Evolutionary conservation across 148 eudicot species (phyloP).

Genomic region (Rhododendron simsii): DNA sequence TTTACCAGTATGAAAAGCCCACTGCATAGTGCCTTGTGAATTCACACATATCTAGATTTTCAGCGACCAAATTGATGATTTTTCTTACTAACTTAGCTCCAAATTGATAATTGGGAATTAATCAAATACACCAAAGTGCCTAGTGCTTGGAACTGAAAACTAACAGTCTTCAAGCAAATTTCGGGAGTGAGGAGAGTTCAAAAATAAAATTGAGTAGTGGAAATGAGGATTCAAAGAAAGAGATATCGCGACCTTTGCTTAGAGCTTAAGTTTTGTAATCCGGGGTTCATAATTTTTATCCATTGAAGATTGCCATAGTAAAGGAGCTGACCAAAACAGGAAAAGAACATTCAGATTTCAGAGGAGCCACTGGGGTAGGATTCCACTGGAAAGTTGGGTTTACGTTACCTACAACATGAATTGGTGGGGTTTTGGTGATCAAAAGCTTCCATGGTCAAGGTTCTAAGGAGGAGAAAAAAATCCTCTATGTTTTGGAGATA

Average conservation of each 20-base stretch:
- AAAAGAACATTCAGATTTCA: not conserved
- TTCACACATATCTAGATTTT: not conserved
- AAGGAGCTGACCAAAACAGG: not conserved
- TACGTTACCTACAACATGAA: not conserved
- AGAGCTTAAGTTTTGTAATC: not conserved
- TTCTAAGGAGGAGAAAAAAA: not conserved
- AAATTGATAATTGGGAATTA: not conserved
- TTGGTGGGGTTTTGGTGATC: not conserved
- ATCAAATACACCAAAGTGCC: not conserved
- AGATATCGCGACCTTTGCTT: not conserved
- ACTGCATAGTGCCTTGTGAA: not conserved
- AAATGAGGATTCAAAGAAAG: not conserved
- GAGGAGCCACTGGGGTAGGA: not conserved
- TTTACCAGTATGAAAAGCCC: not conserved
- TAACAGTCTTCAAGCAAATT: not conserved
- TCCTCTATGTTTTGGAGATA: not conserved
- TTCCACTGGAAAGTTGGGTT: not conserved
- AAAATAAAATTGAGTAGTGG: not conserved
- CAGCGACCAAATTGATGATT: not conserved
- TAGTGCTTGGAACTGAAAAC: not conserved
- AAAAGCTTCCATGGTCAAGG: not conserved
- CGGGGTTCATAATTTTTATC: not conserved
- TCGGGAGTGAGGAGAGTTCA: not conserved
- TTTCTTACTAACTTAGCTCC: not conserved
- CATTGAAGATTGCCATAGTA: not conserved